Evolutionary conservation across 140 eudicot genomes (phyloP), one percentile per base, ranked within the genome.

Genomic region (Ambrosia hybrid): DNA sequence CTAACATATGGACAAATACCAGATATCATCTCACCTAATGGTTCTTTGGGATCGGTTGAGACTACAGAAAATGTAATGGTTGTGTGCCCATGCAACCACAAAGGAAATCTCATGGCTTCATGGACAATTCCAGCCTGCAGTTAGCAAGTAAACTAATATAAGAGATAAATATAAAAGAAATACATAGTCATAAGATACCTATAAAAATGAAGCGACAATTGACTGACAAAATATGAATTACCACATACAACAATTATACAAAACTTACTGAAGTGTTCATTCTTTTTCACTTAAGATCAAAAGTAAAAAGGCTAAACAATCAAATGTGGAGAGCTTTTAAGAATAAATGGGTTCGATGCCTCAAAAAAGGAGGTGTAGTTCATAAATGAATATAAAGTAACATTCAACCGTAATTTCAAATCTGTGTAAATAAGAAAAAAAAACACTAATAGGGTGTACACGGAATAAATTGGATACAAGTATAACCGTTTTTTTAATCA

Each of bases 1-100:
- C 58, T 51, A 67, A 53, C 67, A 21, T 58, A 76, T 21, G 67
- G 60, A 65, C 7, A 69, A 16, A 67, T 33, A 56, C 70, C 33
- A 61, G 14, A 43, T 56, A 64, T 58, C 6, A 26, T 48, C 89
- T 88, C 84, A 94, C 99, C 97, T 41, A 88, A 74, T 65, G 95
- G 72, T 71, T 81, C 85, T 55, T 79, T 61, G 52, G 99, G 99
- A 70, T 76, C 75, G 56, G 86, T 86, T 78, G 91, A 84, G 60
- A 90, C 87, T 38, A 94, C 99, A 67, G 77, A 80, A 82, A 94
- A 94, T 9, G 84, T 85, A 66, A 90, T 66, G 62, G 85, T 80
- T 66, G 87, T 84, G 69, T 76, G 84, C 51, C 97, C 99, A 84
- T 88, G 96, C 86, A 94, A 78, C 97, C 97, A 94, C 86, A 90